Base-by-base conservation (phyloP, 169 alveolate species). In the Plasmodium falciparum region DNA sequence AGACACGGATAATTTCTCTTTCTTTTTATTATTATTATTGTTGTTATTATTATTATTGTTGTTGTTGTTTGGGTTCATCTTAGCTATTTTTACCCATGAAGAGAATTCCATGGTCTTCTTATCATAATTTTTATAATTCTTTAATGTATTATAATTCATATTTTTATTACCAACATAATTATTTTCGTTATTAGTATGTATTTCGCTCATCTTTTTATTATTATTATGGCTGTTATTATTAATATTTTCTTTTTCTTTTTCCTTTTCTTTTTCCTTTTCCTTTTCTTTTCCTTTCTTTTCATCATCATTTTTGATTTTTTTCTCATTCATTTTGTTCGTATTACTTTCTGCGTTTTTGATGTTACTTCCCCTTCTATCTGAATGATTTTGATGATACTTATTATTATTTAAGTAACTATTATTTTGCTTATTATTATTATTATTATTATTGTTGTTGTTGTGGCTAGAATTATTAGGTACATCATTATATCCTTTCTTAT, bases 71-170 rank as follows among this genome's bases (percentile, higher is more conserved):
- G 76, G 69, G 22, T 70, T 70, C 88, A 61, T 70, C 49, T 86
- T 86, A 0, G 92, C 86, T 59, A 86, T 86, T 47, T 86, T 86
- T 2, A 67, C 86, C 92, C 92, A 86, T 0, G 92, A 56, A 47
- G 74, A 59, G 26, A 71, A 71, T 33, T 86, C 92, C 88, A 63
- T 72, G 13, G 26, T 86, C 26, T 86, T 86, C 58, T 72, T 70
- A 7, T 86, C 92, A 47, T 62, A 71, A 61, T 62, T 72, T 73
- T 86, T 86, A 1, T 54, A 17, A 70, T 86, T 86, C 26, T 86
- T 86, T 54, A 65, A 45, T 20, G 47, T 72, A n/a, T 22, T 59
- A 61, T 86, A 86, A 52, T 47, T 80, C 61, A 22, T 39, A 26
- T 45, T 58, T 54, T 80, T 80, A 17, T 61, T 74, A 49, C 47